Evolutionary conservation across 768 basidiomycete genomes (phyloP).

Genomic region (Cystobasidium ongulense): DNA sequence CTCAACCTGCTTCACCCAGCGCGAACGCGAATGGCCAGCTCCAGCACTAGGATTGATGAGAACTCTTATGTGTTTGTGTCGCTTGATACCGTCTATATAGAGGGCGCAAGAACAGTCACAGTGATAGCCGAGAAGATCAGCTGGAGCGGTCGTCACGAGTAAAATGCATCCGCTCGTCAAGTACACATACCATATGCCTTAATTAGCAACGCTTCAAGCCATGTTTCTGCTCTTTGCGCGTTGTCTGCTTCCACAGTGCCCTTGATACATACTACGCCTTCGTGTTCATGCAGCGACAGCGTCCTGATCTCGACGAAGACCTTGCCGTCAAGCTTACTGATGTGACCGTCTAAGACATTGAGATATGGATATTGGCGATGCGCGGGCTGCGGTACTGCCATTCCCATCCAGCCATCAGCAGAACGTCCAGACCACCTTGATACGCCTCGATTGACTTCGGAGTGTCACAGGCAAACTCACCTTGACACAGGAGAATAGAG

Average conservation of each 20-base stretch:
- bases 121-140: neutral
- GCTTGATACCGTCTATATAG: constrained; percentile 35
- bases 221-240: constrained; percentile 48
- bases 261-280: constrained; percentile 49
- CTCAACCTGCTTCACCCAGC: constrained; percentile 57
- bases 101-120: neutral
- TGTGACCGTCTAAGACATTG: constrained; percentile 10
- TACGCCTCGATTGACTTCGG: neutral
- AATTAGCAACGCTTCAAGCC: constrained; percentile 55
- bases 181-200: constrained; percentile 44
- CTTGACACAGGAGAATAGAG: constrained; percentile 20
- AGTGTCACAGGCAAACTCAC: constrained; percentile 2
- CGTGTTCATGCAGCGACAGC: constrained; percentile 50
- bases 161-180: neutral
- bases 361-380: constrained; percentile 23
- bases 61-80: constrained; percentile 54
- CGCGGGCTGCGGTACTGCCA: constrained; percentile 19
- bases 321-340: neutral
- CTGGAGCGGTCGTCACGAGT: neutral
- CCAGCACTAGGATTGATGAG: constrained; percentile 75
- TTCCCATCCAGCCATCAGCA: neutral
- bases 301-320: constrained; percentile 49
- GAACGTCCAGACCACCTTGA: no score
- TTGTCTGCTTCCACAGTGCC: constrained; percentile 50
- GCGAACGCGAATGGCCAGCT: constrained; percentile 59